Evolutionary conservation across 495 filamentous ascomycete genomes (phyloP).

Genomic region (Lichina pygmaea): DNA sequence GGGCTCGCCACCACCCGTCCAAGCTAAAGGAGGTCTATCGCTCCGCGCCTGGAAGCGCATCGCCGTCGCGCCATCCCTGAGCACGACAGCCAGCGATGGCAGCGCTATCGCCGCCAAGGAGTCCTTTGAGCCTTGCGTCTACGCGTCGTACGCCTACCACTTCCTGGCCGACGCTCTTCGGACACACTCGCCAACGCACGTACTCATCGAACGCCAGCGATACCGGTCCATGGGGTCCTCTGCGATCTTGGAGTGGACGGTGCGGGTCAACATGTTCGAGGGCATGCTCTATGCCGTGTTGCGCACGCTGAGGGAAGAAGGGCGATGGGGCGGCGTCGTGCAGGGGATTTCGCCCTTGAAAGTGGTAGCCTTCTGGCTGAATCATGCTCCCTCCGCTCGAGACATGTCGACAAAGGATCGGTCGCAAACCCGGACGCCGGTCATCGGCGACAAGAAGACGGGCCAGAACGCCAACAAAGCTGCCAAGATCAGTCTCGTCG

Average conservation of each 20-base stretch:
- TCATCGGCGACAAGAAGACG: conserved; percentile 6
- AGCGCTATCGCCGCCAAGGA: conserved; percentile 6
- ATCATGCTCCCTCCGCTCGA: not conserved
- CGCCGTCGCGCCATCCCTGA: conserved; percentile 7
- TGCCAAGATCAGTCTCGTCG: conserved; percentile 38
- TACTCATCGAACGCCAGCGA: conserved; percentile 78
- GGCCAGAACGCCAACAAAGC: conserved; percentile 12
- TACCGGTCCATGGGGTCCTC: conserved; percentile 39
- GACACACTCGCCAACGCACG: conserved; percentile 28
- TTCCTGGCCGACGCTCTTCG: conserved; percentile 29
- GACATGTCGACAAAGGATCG: not conserved
- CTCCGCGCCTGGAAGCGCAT: conserved; percentile 11
- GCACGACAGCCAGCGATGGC: conserved; percentile 9
- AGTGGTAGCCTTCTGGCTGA: conserved; percentile 2
- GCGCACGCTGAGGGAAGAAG: conserved; percentile 20
- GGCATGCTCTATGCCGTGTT: conserved; percentile 67
- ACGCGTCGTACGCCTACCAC: conserved; percentile 32
- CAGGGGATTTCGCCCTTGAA: not conserved
- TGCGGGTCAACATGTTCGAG: conserved; percentile 76
- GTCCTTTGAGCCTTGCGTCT: conserved; percentile 25
- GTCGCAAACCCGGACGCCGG: not conserved
- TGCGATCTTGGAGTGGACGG: conserved; percentile 64
- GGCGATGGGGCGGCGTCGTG: conserved; percentile 11
- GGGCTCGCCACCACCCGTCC: too few species aligned
- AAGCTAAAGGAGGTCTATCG: not conserved